Evolutionary conservation across 202 grass and related monocot species (phyloP), one percentile per base, ranked within the genome.

Genomic region (Zizania palustris): DNA sequence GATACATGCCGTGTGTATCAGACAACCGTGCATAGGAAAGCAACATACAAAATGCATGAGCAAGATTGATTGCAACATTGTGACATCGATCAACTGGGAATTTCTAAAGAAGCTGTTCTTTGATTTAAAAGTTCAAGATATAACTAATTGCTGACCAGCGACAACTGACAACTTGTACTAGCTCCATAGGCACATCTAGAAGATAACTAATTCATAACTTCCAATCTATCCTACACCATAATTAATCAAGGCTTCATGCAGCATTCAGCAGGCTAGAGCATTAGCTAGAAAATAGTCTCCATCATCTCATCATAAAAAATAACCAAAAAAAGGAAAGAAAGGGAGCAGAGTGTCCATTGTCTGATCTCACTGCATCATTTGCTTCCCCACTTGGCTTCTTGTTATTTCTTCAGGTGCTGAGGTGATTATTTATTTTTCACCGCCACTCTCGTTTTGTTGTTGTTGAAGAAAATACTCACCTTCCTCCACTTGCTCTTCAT

Each of bases 121-220:
- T 37, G 74, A 82, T 58, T 61, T 61, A 61, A 82, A 58, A 67
- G 48, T 67, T 86, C 22, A 6, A 48, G 77, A 60, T 60, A 67
- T 54, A 38, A 72, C 60, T 28, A 28, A 28, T 28, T 28, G 11
- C 60, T 65, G 9, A 18, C 4, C 34, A 48, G 60, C 19, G 9
- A 55, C 7, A 55, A 55, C 60, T 65, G 12, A 33, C 9, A 20
- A 48, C 5, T 76, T 65, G 9, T 81, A 57, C 60, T 14, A 50
- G 14, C 2, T 71, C 33, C 69, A 64, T 43, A 53, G 33, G 19
- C 33, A 66, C 28, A 74, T 58, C 1, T 28, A 78, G 14, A 70
- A 10, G 45, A 50, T 12, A 51, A 45, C 38, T 78, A 65, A 15
- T 65, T 40, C 61, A 45, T 75, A 63, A 11, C 9, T 76, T 76